Evolutionary conservation across 1,284 basidiomycete genomes (phyloP).

Genomic region (Ceratobasidium sp.): DNA sequence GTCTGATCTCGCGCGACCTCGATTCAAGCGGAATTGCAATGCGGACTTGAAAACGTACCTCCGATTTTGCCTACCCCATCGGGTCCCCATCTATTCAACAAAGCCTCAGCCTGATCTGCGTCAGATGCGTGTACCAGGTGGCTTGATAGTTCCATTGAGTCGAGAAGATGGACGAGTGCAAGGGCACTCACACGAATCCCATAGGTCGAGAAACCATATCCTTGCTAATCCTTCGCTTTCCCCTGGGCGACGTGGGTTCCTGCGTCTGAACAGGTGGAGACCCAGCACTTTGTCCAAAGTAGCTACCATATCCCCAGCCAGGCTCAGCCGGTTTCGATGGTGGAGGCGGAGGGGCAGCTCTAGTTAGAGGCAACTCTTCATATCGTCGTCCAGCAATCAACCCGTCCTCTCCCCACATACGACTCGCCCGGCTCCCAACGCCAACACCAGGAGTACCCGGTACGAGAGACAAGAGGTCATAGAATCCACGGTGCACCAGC

Average conservation of each 20-base stretch:
- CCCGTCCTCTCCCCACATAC: conserved; percentile 56
- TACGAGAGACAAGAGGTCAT: conserved; percentile 82
- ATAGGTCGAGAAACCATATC: conserved; percentile 85
- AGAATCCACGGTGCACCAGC: conserved; percentile 83
- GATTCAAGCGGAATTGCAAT: conserved; percentile 42
- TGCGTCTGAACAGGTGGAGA: conserved; percentile 23
- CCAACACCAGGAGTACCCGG: conserved; percentile 56
- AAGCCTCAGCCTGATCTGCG: conserved; percentile 87
- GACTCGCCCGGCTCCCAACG: conserved; percentile 65
- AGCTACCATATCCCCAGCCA: conserved; percentile 22
- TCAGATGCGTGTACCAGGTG: conserved; percentile 95
- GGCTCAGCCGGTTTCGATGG: no score
- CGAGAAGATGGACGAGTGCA: background rate
- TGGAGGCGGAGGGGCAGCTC: conserved; percentile 42
- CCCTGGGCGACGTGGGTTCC: conserved; percentile 47
- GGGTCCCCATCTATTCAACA: conserved; percentile 87
- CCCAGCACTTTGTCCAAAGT: conserved; percentile 12
- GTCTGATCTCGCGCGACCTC: conserved; percentile 63
- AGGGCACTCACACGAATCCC: conserved; percentile 76
- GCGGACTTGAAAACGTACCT: conserved; percentile 59
- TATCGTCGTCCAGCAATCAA: conserved; percentile 65
- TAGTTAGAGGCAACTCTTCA: conserved; percentile 56
- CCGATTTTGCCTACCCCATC: conserved; percentile 91
- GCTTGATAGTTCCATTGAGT: conserved; percentile 53
- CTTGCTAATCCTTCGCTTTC: conserved; percentile 77